These are phyloP conservation scores for Sclerotinia minor DNA, from an alignment of 2,329 filamentous ascomycete genomes.

Conservation along the genomic window DNA sequence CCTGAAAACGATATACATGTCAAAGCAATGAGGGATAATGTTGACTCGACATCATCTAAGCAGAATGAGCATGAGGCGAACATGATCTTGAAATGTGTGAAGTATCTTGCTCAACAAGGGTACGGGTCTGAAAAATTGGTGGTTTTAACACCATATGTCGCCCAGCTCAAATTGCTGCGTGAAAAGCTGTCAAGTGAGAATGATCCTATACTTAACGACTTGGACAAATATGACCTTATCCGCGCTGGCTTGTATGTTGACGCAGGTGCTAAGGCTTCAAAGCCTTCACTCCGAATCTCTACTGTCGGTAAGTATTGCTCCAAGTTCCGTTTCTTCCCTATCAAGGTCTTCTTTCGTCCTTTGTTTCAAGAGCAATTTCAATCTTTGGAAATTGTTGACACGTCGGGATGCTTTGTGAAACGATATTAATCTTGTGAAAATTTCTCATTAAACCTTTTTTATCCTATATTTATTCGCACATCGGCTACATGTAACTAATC, in stretches of 20 bases:
- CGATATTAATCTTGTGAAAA: too few relatives aligned
- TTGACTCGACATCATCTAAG: constrained; percentile 52
- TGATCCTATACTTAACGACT: constrained; percentile 66
- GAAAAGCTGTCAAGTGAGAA: constrained; percentile 55
- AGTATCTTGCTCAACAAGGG: constrained; percentile 69
- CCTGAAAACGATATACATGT: constrained; percentile 52
- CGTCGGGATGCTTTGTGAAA: too few relatives aligned
- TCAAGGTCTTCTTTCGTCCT: too few relatives aligned
- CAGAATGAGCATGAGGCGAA: constrained; percentile 64
- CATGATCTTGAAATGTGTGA: constrained; percentile 65
- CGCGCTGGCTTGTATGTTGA: constrained; percentile 57
- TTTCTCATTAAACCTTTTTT: too few relatives aligned
- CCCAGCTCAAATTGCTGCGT: constrained; percentile 61
- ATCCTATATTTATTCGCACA: too few relatives aligned
- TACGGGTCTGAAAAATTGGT: constrained; percentile 67
- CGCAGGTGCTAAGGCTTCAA: constrained; percentile 53
- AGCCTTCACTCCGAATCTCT: constrained; percentile 59
- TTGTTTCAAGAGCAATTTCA: too few relatives aligned
- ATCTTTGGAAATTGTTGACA: too few relatives aligned
- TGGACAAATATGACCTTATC: constrained; percentile 64
- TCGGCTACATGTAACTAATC: too few relatives aligned
- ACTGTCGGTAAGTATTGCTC: constrained; percentile 60
- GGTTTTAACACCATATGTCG: constrained; percentile 70
- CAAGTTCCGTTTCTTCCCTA: background rate
- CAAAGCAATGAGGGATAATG: constrained; percentile 51